Evolutionary conservation across 2,329 filamentous ascomycete species (phyloP), one percentile per base, ranked within the genome.

Genomic region (Lachnellula arida): DNA sequence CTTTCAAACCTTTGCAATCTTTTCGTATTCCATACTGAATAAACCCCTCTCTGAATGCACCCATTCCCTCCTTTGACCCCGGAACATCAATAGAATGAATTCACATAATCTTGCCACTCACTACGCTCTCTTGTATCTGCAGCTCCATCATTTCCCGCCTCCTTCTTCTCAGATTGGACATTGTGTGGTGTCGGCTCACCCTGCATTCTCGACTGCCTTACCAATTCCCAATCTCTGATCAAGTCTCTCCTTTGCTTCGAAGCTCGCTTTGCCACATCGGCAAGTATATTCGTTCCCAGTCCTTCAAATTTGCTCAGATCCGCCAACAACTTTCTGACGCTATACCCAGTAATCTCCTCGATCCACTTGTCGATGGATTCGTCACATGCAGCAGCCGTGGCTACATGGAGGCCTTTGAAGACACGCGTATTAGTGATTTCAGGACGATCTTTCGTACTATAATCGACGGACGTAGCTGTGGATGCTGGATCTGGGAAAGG

Each of bases 341-440:
- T 71, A 23, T 81, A 64, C 0, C 81, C 81, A 0, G 79, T 82
- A 58, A 75, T 74, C 22, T 76, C 70, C 28, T 74, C 71, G 53
- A 85, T 77, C 66, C 77, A 77, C 0, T 73, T 73, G 63, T 84
- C 80, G 2, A 82, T 74, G 37, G 75, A 70, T 54, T 80, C 75
- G 54, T 84, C 77, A 49, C 80, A 81, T 4, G 81, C 81, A 11
- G 81, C 81, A 5, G 77, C 78, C 32, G 79, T 75, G 5, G 80
- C 80, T 40, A 84, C 75, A 57, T 79, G 78, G 11, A 85, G 69
- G 0, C 81, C 81, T 50, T 75, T 73, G 49, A 84, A 73, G 3
- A 84, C 76, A 63, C 81, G 78, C 46, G 74, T 72, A 63, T 83
- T 76, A 23, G 68, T 69, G 32, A 81, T 75, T 12, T 17, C 23